Percentiles rank a stretch among this genome's conserved stretches.
Conservation (phyloP, 345 rosid species). For the Hypericum perforatum region DNA sequence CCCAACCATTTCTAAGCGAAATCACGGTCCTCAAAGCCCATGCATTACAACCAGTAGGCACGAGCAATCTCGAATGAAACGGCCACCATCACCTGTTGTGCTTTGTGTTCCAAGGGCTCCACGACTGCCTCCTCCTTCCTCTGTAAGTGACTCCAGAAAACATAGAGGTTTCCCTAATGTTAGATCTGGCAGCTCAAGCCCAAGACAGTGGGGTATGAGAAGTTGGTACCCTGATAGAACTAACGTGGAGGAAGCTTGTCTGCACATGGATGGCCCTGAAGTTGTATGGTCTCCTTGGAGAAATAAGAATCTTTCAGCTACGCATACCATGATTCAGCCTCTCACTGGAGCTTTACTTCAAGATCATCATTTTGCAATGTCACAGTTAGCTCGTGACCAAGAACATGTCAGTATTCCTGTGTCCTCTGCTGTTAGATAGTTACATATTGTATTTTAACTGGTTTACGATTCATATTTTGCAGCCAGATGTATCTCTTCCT, state of each 20-base stretch:
- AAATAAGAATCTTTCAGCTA: constrained; percentile 53
- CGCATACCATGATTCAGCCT: constrained; percentile 75
- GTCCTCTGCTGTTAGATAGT: constrained; percentile 8
- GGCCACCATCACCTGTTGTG: constrained; percentile 97
- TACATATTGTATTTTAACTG: constrained; percentile 9
- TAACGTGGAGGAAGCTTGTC: constrained; percentile 59
- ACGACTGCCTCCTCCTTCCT: constrained; percentile 89
- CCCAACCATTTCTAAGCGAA: constrained; percentile 62
- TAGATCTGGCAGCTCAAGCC: constrained; percentile 99
- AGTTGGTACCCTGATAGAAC: constrained; percentile 73
- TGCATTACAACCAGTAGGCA: constrained; percentile 62
- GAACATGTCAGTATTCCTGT: constrained; percentile 61
- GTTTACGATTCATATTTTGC: constrained; percentile 25
- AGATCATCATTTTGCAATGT: constrained; percentile 79
- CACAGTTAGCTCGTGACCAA: constrained; percentile 87
- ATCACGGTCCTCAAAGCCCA: constrained; percentile 66
- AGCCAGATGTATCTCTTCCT: constrained; percentile 90
- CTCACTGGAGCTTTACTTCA: constrained; percentile 73
- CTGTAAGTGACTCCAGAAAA: constrained; percentile 78
- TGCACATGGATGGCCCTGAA: constrained; percentile 68
- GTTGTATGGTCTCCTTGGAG: constrained; percentile 96
- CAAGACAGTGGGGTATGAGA: constrained; percentile 93
- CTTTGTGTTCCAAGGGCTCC: constrained; percentile 96
- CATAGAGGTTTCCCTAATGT: constrained; percentile 86
- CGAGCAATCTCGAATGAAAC: constrained; percentile 77